These are phyloP conservation scores for Komagataella kurtzmanii DNA, from an alignment of 805 yeast species.

Conservation along the genomic window DNA sequence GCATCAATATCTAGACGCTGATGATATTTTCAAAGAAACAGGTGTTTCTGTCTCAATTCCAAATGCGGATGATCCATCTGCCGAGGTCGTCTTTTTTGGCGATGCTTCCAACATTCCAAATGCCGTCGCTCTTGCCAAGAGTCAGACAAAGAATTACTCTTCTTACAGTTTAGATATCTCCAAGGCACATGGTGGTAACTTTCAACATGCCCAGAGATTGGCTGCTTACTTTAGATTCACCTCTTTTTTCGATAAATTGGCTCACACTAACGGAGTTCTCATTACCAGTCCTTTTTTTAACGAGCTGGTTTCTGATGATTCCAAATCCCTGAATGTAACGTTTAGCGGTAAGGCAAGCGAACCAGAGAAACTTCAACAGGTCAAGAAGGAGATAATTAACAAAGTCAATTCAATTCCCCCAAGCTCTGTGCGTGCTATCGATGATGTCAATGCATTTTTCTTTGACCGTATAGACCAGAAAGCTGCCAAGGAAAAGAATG, in stretches of 20 bases:
- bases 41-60: constrained; percentile 50
- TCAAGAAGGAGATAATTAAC: constrained; percentile 61
- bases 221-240: constrained; percentile 51
- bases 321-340: constrained; percentile 22
- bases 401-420: constrained; percentile 68
- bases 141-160: constrained; percentile 41
- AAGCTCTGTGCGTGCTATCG: constrained; percentile 36
- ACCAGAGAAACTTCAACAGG: constrained; percentile 26
- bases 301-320: constrained; percentile 25
- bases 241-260: constrained; percentile 30
- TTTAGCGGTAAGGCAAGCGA: neutral
- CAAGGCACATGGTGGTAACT: constrained; percentile 75
- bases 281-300: constrained; percentile 33
- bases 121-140: constrained; percentile 53
- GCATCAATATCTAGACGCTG: constrained; percentile 56
- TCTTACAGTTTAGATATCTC: constrained; percentile 71
- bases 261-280: constrained; percentile 26
- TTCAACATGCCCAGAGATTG: constrained; percentile 62
- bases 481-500: constrained; percentile 30
- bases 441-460: constrained; percentile 58
- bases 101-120: constrained; percentile 35
- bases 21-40: constrained; percentile 35
- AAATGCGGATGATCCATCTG: constrained; percentile 21
- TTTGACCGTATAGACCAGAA: constrained; percentile 28
- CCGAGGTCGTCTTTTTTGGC: constrained; percentile 50